These are phyloP conservation scores for Kodamaea fungicola DNA, from an alignment of 1,139 yeast genomes.

Conservation along the genomic window DNA sequence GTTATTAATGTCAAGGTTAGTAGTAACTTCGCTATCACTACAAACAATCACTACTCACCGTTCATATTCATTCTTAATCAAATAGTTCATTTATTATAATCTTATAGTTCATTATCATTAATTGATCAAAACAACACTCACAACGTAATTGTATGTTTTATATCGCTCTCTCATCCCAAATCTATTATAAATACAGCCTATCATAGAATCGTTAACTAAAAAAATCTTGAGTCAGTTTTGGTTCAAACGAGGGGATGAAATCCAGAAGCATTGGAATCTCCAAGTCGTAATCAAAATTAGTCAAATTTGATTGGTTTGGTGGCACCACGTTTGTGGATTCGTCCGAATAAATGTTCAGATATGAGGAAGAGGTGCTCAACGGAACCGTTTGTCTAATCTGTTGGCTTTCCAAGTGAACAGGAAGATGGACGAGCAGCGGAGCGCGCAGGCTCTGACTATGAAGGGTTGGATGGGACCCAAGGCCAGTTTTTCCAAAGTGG, in stretches of 20 bases:
- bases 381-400: neutral
- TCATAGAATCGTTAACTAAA: slow-evolving; percentile 1
- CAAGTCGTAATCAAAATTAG: slow-evolving; percentile 13
- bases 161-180: too few relatives aligned
- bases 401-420: slow-evolving; percentile 4
- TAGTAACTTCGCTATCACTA: too few relatives aligned
- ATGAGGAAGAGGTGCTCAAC: neutral
- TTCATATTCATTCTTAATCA: too few relatives aligned
- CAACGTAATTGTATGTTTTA: too few relatives aligned
- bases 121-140: too few relatives aligned
- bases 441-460: neutral
- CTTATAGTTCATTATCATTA: too few relatives aligned
- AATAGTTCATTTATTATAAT: too few relatives aligned
- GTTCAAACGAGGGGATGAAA: slow-evolving; percentile 8
- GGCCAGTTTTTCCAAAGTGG: slow-evolving; percentile 16
- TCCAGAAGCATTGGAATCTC: slow-evolving; percentile 13
- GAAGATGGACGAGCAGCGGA: slow-evolving; percentile 1
- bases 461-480: slow-evolving; percentile 7
- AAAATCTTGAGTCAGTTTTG: slow-evolving; percentile 5
- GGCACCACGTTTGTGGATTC: slow-evolving; percentile 10
- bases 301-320: slow-evolving; percentile 7
- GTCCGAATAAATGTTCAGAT: neutral
- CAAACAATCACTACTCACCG: too few relatives aligned
- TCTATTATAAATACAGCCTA: too few relatives aligned
- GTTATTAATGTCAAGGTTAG: too few relatives aligned